phyloP scores from a whole-genome alignment of 2,329 filamentous ascomycete genomes.

The Didymella arachidicola region DNA sequence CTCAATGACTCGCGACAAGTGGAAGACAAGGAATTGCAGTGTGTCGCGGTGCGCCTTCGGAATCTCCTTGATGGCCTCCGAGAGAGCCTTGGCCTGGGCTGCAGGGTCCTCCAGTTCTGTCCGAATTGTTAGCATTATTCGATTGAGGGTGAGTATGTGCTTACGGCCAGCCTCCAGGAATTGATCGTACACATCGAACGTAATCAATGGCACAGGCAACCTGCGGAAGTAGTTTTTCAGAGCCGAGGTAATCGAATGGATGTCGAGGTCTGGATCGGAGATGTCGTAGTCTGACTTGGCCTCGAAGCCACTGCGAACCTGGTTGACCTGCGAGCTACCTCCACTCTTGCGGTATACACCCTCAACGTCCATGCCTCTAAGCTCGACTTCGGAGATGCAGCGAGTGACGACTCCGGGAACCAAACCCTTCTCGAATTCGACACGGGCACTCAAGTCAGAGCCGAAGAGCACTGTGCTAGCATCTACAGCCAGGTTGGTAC shows the following conservation, averaged over 20 bases:
- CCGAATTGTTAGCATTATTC: slow-evolving; percentile 12
- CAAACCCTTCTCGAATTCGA: slow-evolving; percentile 85
- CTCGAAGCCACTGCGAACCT: slow-evolving; percentile 91
- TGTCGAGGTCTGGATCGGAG: slow-evolving; percentile 90
- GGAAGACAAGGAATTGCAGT: slow-evolving; percentile 92
- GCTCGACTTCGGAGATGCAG: slow-evolving; percentile 95
- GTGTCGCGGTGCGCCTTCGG: slow-evolving; percentile 86
- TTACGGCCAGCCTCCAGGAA: slow-evolving; percentile 81
- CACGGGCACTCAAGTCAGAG: slow-evolving; percentile 83
- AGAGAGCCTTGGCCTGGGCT: slow-evolving; percentile 64
- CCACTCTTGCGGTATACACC: slow-evolving; percentile 98
- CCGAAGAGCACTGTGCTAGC: slow-evolving; percentile 74
- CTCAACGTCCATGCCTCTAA: slow-evolving; percentile 93
- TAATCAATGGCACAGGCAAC: slow-evolving; percentile 86
- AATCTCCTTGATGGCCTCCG: slow-evolving; percentile 76
- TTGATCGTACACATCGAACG: slow-evolving; percentile 89
- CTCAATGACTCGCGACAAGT: slow-evolving; percentile 84
- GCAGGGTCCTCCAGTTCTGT: slow-evolving; percentile 68
- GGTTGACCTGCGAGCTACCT: slow-evolving; percentile 87
- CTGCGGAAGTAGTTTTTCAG: slow-evolving; percentile 98
- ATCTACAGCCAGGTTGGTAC: slow-evolving; percentile 50
- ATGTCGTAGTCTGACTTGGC: slow-evolving; percentile 87
- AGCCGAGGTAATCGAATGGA: slow-evolving; percentile 93
- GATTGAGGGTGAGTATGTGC: slow-evolving; percentile 40
- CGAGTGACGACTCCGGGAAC: slow-evolving; percentile 90